Percentiles rank a stretch among this genome's conserved stretches.
These are phyloP conservation scores for Gastroboletus turbinatus DNA, from an alignment of 1,284 basidiomycete genomes.

Conservation along the genomic window DNA sequence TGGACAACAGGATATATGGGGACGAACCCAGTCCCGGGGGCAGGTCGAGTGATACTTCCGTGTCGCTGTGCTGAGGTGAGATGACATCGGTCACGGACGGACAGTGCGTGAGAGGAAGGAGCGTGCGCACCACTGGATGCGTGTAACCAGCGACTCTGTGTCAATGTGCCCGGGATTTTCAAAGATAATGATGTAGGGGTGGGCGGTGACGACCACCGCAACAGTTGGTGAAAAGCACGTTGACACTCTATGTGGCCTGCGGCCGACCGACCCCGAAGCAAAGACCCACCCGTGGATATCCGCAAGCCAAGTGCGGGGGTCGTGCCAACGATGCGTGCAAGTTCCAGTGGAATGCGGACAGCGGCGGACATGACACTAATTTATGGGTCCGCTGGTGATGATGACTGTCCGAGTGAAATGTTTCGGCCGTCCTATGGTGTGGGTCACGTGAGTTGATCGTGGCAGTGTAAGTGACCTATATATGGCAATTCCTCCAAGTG, in stretches of 20 bases:
- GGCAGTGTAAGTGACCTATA: not conserved
- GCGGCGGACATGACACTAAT: constrained; percentile 6
- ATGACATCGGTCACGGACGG: not conserved
- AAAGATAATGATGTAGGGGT: not conserved
- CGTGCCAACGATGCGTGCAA: constrained; percentile 14
- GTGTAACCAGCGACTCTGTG: constrained; percentile 17
- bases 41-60: constrained; percentile 46
- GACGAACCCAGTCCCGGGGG: constrained; percentile 65
- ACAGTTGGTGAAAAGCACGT: constrained; percentile 11
- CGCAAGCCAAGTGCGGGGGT: constrained; percentile 10
- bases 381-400: not conserved
- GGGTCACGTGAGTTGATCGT: not conserved
- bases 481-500: not conserved
- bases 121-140: constrained; percentile 16
- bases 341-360: constrained; percentile 6
- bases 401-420: not conserved
- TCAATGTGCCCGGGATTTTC: not conserved
- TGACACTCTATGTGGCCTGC: not conserved
- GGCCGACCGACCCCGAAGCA: not conserved
- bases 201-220: not conserved
- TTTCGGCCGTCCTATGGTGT: not conserved
- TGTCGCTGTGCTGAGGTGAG: constrained; percentile 35
- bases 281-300: not conserved
- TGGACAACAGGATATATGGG: not conserved
- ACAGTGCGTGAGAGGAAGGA: not conserved